A percentile compares a stretch with the other conserved stretches of the same genome.
These are phyloP conservation scores for Rubia balearica DNA, from an alignment of 305 asterid species.

Conservation along the genomic window DNA sequence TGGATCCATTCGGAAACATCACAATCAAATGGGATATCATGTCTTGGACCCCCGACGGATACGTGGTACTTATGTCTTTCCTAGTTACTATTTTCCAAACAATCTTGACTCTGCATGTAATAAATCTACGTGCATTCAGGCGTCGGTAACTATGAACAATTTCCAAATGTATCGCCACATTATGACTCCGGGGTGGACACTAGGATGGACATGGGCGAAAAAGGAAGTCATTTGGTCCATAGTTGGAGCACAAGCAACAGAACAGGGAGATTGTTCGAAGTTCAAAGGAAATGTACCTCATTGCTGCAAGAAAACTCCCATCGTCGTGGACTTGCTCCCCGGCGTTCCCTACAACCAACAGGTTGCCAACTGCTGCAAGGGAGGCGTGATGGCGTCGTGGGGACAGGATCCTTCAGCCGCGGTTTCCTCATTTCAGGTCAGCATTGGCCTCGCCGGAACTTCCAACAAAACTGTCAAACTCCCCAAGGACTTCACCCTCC, in stretches of 20 bases:
- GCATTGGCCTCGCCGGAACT: conserved; percentile 67
- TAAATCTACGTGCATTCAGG: conserved; percentile 25
- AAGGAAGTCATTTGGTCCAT: conserved; percentile 84
- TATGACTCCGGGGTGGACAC: conserved; percentile 77
- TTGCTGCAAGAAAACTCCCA: conserved; percentile 61
- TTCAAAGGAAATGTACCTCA: conserved; percentile 76
- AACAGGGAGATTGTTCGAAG: conserved; percentile 85
- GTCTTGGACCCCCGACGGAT: conserved; percentile 53
- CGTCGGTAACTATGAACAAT: conserved; percentile 68
- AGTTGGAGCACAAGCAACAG: conserved; percentile 82
- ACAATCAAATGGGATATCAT: conserved; percentile 34
- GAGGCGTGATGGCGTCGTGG: conserved; percentile 72
- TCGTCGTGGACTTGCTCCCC: conserved; percentile 63
- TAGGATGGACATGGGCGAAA: conserved; percentile 79
- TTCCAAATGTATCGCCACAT: conserved; percentile 72
- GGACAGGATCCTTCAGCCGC: conserved; percentile 72
- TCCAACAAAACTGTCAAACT: conserved; percentile 75
- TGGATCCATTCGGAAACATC: conserved; percentile 36
- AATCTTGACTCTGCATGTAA: background rate
- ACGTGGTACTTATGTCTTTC: conserved; percentile 33
- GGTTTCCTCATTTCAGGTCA: conserved; percentile 63
- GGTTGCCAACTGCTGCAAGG: conserved; percentile 74
- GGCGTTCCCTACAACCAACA: conserved; percentile 88
- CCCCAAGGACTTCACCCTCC: conserved; percentile 56
- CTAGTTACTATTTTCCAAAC: background rate